Base-by-base conservation (phyloP, 768 basidiomycete species). In the Udeniomyces megalosporus region DNA sequence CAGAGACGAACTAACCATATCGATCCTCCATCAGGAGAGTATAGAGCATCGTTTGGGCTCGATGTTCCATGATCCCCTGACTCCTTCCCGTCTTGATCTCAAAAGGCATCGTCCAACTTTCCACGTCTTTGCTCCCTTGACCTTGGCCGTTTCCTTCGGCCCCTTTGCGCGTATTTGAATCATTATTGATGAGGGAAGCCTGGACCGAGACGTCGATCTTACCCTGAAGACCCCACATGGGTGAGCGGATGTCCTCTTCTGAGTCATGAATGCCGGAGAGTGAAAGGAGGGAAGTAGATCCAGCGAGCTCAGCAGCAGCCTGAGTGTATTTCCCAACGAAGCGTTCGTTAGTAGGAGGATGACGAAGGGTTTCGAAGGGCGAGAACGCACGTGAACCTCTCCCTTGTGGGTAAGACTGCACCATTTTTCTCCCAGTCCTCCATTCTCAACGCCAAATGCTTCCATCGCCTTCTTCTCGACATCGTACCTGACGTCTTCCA, bases 201-300 rank as follows among this genome's bases (percentile, higher is more conserved):
- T 86, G 78, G 2, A 96, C 82, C 1, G 85, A 89, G 1, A 86
- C 93, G 68, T 99, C 95, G 24, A 97, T 76, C 74, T 97, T 97
- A 26, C 95, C 95, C 72, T 92, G 93, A 38, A 99, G 77, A 1
- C 95, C 95, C 68, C 88, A 93, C 2, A 82, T 84, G 0, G 95
- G 93, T 0, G 89, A 92, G 86, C 88, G 95, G 66, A 99, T 93
- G 67, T 96, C 91, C 71, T 99, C 95, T 76, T 99, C 95, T 46
- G 93, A 79, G 61, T 90, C 91, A 65, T 88, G 80, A 4, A 95
- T 74, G 31, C 83, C 76, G 5, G 80, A 76, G 52, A 99, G 82
- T 0, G 88, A 28, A 78, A 72, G 47, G 77, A 77, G 17, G 78
- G 38, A 29, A 38, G 60, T 77, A 10, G 86, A 80, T 68, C 92